Evolutionary conservation across 1,284 basidiomycete species (phyloP).

Genomic region (Leccinum angustisporum): DNA sequence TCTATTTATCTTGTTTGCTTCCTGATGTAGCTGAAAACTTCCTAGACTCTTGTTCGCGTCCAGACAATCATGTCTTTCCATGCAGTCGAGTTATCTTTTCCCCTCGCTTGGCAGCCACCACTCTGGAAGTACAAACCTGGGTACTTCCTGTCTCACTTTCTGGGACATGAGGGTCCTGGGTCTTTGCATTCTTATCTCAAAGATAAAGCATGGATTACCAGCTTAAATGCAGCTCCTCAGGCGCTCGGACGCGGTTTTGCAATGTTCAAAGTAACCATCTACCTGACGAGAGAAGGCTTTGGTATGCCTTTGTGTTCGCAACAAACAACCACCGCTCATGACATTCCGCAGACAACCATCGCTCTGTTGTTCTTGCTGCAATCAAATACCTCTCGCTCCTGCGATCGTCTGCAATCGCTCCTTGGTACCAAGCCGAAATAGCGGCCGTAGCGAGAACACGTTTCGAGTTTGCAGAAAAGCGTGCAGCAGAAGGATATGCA

Average conservation of each 20-base stretch:
- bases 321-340: slow-evolving; percentile 10
- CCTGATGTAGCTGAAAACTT: not conserved
- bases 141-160: slow-evolving; percentile 80
- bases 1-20: too few relatives aligned
- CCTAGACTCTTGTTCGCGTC: slow-evolving; percentile 78
- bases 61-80: slow-evolving; percentile 93
- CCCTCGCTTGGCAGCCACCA: slow-evolving; percentile 80
- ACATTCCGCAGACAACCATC: slow-evolving; percentile 61
- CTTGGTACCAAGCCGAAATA: slow-evolving; percentile 81
- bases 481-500: slow-evolving; percentile 78
- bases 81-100: slow-evolving; percentile 86
- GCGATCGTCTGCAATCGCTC: slow-evolving; percentile 64
- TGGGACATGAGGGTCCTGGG: slow-evolving; percentile 96
- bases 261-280: slow-evolving; percentile 84
- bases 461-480: slow-evolving; percentile 91
- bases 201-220: slow-evolving; percentile 87
- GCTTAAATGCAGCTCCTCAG: slow-evolving; percentile 73
- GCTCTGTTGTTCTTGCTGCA: slow-evolving; percentile 67
- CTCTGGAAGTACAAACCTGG: slow-evolving; percentile 84
- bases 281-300: slow-evolving; percentile 87
- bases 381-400: slow-evolving; percentile 92
- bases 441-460: slow-evolving; percentile 72
- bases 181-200: slow-evolving; percentile 93
- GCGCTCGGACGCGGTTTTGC: slow-evolving; percentile 81
- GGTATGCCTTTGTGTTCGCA: slow-evolving; percentile 47